Evolutionary conservation across 805 yeast genomes (phyloP).

Genomic region (Wickerhamomyces bovis): DNA sequence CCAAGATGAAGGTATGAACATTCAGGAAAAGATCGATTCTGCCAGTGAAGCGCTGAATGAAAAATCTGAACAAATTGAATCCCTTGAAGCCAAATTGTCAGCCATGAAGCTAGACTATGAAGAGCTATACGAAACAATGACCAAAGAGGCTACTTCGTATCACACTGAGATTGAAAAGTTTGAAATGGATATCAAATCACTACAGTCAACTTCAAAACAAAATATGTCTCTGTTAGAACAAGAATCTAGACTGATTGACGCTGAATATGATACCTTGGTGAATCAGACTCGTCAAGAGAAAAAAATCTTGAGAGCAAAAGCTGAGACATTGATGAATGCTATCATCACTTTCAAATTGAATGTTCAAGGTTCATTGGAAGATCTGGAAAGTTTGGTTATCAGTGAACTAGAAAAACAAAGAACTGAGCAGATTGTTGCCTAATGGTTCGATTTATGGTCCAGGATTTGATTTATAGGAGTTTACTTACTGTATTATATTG

Average conservation of each 20-base stretch:
- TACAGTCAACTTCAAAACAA: constrained; percentile 43
- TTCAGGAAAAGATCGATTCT: constrained; percentile 55
- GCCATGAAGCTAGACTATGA: constrained; percentile 49
- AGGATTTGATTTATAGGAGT: background rate
- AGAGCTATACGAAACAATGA: constrained; percentile 48
- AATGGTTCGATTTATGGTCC: background rate
- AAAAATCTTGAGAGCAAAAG: constrained; percentile 43
- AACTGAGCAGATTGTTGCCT: background rate
- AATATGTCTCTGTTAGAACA: constrained; percentile 44
- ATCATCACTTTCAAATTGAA: constrained; percentile 61
- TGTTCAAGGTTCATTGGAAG: constrained; percentile 60
- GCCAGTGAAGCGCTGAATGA: constrained; percentile 50
- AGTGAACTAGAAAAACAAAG: constrained; percentile 27
- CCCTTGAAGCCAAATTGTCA: constrained; percentile 49
- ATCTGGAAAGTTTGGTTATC: constrained; percentile 42
- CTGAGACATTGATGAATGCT: constrained; percentile 52
- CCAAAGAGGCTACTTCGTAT: constrained; percentile 44
- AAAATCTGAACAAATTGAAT: constrained; percentile 50
- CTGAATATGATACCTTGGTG: constrained; percentile 45
- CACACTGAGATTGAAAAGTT: constrained; percentile 61
- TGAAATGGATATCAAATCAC: constrained; percentile 49
- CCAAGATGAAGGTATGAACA: constrained; percentile 51
- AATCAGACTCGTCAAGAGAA: constrained; percentile 42
- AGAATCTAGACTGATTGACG: constrained; percentile 43
- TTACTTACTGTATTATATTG: background rate